Conservation (phyloP, 2,329 filamentous ascomycete genomes). For the Claviceps africana region DNA sequence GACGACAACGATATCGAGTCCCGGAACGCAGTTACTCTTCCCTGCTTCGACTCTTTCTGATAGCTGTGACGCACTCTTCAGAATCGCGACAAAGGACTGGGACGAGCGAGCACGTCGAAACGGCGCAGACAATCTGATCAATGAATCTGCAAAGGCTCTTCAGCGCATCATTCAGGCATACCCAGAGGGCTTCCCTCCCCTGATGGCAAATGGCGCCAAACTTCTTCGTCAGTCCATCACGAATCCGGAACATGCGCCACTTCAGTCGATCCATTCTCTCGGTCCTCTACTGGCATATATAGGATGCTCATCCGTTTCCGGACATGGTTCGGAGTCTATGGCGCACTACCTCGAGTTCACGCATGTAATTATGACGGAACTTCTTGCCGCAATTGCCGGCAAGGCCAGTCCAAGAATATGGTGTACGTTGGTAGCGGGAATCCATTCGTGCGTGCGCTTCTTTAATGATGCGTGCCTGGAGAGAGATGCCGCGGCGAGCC, state of each 20-base stretch:
- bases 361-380: conserved; percentile 19
- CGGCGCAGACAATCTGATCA: conserved; percentile 23
- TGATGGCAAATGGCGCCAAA: conserved; percentile 17
- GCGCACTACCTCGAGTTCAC: conserved; percentile 27
- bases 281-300: conserved; percentile 33
- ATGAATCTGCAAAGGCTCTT: conserved; percentile 27
- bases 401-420: conserved; percentile 20
- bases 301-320: conserved; percentile 26
- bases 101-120: conserved; percentile 8
- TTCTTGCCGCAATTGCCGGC: conserved; percentile 22
- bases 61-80: conserved; percentile 23
- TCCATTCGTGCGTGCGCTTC: conserved; percentile 22
- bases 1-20: background rate
- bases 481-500: conserved; percentile 10
- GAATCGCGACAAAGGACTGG: conserved; percentile 15
- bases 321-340: conserved; percentile 14
- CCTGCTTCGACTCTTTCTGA: conserved; percentile 21
- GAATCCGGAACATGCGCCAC: conserved; percentile 9
- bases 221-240: conserved; percentile 15
- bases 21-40: conserved; percentile 17
- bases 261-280: conserved; percentile 20
- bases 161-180: conserved; percentile 24
- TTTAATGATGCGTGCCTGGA: conserved; percentile 27
- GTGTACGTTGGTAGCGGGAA: conserved; percentile 23
- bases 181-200: conserved; percentile 19